These are phyloP conservation scores for Solanum okadae DNA, from an alignment of 257 asterid genomes.

Conservation along the genomic window DNA sequence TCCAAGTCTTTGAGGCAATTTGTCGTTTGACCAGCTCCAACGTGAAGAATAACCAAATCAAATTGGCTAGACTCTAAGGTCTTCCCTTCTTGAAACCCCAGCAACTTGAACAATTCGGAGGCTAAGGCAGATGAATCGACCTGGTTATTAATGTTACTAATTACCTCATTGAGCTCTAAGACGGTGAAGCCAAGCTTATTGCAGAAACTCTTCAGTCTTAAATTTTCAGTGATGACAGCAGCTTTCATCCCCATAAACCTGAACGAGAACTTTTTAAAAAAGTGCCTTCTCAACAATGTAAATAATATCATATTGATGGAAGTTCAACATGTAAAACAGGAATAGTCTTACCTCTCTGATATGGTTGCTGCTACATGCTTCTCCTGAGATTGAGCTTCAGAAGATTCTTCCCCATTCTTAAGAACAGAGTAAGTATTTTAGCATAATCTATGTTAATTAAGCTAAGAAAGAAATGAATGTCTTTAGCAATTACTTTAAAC, in stretches of 20 bases:
- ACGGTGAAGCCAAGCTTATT: conserved; percentile 40
- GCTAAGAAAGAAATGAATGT: neutral
- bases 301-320: neutral
- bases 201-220: conserved; percentile 39
- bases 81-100: conserved; percentile 67
- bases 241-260: conserved; percentile 94
- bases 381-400: conserved; percentile 21
- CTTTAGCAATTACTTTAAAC: neutral
- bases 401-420: conserved; percentile 16
- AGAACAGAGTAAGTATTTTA: neutral
- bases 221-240: conserved; percentile 46
- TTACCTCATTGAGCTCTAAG: conserved; percentile 31
- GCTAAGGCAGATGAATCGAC: conserved; percentile 20
- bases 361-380: conserved; percentile 25
- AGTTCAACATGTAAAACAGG: neutral
- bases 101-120: conserved; percentile 45
- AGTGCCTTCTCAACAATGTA: neutral
- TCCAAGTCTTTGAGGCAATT: conserved; percentile 29
- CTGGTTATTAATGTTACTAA: conserved; percentile 1
- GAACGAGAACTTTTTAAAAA: neutral
- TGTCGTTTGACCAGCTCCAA: conserved; percentile 40
- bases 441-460: conserved; percentile 1
- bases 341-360: conserved; percentile 50
- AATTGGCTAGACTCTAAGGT: conserved; percentile 28
- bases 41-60: conserved; percentile 57